phyloP scores from a whole-genome alignment of 164 flowering plant species.

The Amborella trichopoda region DNA sequence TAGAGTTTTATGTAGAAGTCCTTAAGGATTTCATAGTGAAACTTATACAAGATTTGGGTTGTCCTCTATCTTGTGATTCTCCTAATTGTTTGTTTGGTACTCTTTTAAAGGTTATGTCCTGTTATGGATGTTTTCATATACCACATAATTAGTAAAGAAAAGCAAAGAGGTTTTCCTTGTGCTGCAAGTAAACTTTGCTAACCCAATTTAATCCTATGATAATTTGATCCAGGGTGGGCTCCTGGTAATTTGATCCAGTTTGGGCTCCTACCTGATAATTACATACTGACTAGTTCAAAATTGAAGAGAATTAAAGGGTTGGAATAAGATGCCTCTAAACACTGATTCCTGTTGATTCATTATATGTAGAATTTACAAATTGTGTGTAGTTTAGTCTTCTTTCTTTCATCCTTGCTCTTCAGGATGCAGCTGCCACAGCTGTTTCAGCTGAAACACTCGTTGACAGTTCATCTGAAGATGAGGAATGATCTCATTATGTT shows the following conservation, averaged over 20 bases:
- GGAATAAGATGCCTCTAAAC: conserved; percentile 79
- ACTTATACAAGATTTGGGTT: too few species aligned
- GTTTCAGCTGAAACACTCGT: conserved; percentile 6
- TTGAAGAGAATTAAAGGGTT: conserved; percentile 78
- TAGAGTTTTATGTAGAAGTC: too few species aligned
- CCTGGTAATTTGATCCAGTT: conserved; percentile 28
- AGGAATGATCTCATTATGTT: conserved; percentile 7
- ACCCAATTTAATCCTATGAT: conserved; percentile 14
- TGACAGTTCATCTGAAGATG: conserved; percentile 17
- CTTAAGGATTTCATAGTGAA: too few species aligned
- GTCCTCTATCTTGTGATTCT: too few species aligned
- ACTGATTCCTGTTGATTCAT: too few species aligned
- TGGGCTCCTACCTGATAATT: conserved; percentile 91
- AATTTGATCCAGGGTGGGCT: conserved; percentile 21
- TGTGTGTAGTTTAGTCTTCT: neutral
- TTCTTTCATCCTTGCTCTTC: neutral
- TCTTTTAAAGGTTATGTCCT: too few species aligned
- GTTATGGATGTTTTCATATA: too few species aligned
- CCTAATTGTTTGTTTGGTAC: too few species aligned
- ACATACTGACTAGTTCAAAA: conserved; percentile 72
- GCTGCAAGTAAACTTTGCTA: conserved; percentile 36
- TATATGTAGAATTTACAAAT: neutral
- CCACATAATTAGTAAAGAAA: conserved; percentile 48
- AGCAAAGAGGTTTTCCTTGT: conserved; percentile 68
- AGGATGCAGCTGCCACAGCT: conserved; percentile 7